phyloP scores from a whole-genome alignment of 495 filamentous ascomycete genomes.

The Apiosordaria backusii region DNA sequence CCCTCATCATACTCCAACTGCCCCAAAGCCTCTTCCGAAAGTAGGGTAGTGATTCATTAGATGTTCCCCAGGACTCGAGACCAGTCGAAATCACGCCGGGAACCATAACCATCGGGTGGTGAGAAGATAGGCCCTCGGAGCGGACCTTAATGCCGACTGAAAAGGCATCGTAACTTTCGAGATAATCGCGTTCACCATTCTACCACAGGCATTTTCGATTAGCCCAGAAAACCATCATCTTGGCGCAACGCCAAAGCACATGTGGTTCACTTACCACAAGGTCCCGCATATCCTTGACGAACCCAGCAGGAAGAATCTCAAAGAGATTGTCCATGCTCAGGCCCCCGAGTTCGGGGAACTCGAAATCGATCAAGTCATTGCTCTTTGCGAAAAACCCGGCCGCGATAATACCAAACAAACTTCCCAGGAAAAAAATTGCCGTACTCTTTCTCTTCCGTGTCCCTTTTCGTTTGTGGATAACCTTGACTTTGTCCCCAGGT shows the following conservation, averaged over 20 bases:
- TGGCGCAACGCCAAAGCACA: not conserved
- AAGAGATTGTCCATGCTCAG: constrained; percentile 79
- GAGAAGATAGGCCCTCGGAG: constrained; percentile 74
- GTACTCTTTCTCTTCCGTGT: constrained; percentile 66
- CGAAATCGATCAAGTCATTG: constrained; percentile 80
- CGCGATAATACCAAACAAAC: constrained; percentile 73
- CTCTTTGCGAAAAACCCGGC: constrained; percentile 81
- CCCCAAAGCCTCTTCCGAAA: constrained; percentile 94
- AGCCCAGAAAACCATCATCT: constrained; percentile 63
- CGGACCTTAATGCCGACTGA: constrained; percentile 77
- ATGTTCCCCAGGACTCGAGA: constrained; percentile 93
- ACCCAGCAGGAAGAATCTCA: constrained; percentile 76
- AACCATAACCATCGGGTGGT: constrained; percentile 92
- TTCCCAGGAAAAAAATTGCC: constrained; percentile 78
- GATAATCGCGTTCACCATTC: constrained; percentile 80
- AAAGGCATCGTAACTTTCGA: constrained; percentile 86
- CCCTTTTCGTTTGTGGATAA: constrained; percentile 43
- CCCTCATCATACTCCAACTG: constrained; percentile 97
- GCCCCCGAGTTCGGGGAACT: constrained; percentile 72
- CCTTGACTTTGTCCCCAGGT: constrained; percentile 39
- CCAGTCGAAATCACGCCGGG: constrained; percentile 97
- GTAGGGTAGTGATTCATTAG: constrained; percentile 73
- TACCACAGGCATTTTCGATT: constrained; percentile 27
- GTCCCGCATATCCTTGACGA: constrained; percentile 78
- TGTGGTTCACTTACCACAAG: constrained; percentile 57